Evolutionary conservation across 306 rosid genomes (phyloP).

Genomic region (Pterocarpus macrocarpus): DNA sequence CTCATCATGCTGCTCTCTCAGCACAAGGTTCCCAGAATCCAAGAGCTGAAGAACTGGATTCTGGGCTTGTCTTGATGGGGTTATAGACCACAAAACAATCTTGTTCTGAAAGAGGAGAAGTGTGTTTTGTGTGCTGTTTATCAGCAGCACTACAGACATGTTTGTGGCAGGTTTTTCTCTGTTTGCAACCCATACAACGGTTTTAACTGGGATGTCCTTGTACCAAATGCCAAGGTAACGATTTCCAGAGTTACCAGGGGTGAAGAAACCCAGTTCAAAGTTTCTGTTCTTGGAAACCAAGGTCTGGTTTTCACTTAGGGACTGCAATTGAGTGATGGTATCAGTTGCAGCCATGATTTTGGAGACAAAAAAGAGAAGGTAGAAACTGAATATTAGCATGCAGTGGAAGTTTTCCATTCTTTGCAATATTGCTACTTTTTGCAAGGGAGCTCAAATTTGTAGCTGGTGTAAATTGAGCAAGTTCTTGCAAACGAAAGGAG

Average conservation of each 20-base stretch:
- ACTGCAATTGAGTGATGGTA: background rate
- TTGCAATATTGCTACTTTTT: background rate
- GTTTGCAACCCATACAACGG: background rate
- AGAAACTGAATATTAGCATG: background rate
- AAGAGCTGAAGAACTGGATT: background rate
- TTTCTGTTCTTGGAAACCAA: background rate
- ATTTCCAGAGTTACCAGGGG: background rate
- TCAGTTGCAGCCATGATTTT: background rate
- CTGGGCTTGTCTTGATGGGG: background rate
- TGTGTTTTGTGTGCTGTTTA: background rate
- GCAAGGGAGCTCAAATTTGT: background rate
- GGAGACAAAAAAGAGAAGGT: background rate
- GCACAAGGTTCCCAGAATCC: conserved; percentile 51
- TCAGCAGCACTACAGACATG: background rate
- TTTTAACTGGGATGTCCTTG: background rate
- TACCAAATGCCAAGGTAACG: conserved; percentile 1
- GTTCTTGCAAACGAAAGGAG: too few species aligned
- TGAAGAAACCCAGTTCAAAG: background rate
- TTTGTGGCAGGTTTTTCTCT: background rate
- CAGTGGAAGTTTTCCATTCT: background rate
- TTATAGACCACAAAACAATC: background rate
- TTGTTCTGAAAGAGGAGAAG: background rate
- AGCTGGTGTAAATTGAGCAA: too few species aligned
- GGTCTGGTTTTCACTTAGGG: background rate
- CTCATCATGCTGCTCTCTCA: conserved; percentile 43